phyloP scores from a whole-genome alignment of 1,284 basidiomycete species.

The Entoloma clypeatum region DNA sequence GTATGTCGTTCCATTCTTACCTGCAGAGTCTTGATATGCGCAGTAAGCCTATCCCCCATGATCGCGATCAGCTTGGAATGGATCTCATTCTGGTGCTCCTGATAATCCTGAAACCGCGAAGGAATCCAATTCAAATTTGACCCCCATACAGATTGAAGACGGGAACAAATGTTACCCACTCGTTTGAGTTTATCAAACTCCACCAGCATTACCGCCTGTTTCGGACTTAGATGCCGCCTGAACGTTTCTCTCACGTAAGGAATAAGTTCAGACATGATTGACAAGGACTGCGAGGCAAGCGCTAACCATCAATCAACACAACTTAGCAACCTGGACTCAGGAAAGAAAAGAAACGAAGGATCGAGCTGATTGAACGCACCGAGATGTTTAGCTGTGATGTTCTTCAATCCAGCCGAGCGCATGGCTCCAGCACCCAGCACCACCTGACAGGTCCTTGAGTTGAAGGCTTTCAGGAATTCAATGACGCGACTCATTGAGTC shows the following conservation, averaged over 20 bases:
- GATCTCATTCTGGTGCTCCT: slow-evolving; percentile 99
- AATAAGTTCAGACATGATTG: slow-evolving; percentile 92
- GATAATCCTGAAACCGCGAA: slow-evolving; percentile 72
- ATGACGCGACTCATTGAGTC: slow-evolving; percentile 93
- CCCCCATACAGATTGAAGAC: neutral
- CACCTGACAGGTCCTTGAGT: slow-evolving; percentile 97
- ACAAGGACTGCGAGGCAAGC: slow-evolving; percentile 92
- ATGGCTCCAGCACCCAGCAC: slow-evolving; percentile 97
- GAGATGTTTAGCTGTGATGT: slow-evolving; percentile 97
- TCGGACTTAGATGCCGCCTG: slow-evolving; percentile 85
- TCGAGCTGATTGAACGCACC: slow-evolving; percentile 45
- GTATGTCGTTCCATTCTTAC: slow-evolving; percentile 40
- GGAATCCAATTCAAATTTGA: slow-evolving; percentile 3
- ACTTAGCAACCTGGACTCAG: neutral
- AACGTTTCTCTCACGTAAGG: slow-evolving; percentile 95
- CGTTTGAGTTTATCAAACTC: slow-evolving; percentile 99
- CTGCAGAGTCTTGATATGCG: slow-evolving; percentile 80
- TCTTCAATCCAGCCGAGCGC: slow-evolving; percentile 95
- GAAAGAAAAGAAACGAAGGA: slow-evolving; percentile 5
- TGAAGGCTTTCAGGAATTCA: slow-evolving; percentile 96
- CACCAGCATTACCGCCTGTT: slow-evolving; percentile 93
- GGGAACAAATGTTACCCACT: slow-evolving; percentile 42
- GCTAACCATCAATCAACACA: slow-evolving; percentile 43
- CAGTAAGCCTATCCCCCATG: slow-evolving; percentile 92
- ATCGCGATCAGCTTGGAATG: slow-evolving; percentile 97